These are phyloP conservation scores for Fibroporia radiculosa DNA, from an alignment of 768 basidiomycete genomes.

Conservation along the genomic window DNA sequence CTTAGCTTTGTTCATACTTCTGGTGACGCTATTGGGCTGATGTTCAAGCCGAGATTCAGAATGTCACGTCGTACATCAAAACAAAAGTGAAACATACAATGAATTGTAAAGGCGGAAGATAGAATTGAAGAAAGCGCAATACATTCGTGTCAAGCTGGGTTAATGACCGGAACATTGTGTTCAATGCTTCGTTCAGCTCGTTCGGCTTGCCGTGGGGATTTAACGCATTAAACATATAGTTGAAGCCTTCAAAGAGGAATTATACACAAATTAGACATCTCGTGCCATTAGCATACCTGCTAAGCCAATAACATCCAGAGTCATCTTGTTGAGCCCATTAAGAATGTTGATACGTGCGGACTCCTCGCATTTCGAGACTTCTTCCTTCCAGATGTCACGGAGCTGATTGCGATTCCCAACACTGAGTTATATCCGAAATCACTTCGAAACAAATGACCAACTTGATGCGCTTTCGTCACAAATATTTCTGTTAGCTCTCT, in stretches of 20 bases:
- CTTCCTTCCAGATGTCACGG: conserved; percentile 4
- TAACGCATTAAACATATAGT: conserved; percentile 27
- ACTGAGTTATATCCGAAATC: neutral
- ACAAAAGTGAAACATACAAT: conserved; percentile 6
- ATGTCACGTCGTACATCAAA: too few relatives aligned
- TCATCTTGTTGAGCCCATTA: conserved; percentile 25
- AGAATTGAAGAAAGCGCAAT: conserved; percentile 9
- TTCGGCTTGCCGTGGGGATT: conserved; percentile 19
- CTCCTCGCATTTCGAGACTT: conserved; percentile 22
- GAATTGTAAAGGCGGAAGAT: conserved; percentile 17
- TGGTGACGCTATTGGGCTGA: conserved; percentile 2
- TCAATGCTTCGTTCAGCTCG: conserved; percentile 26
- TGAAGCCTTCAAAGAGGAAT: conserved; percentile 20
- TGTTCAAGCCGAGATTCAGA: neutral
- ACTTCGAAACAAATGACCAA: conserved; percentile 11
- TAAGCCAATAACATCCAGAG: conserved; percentile 4
- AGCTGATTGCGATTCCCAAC: conserved; percentile 2
- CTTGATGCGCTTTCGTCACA: conserved; percentile 45
- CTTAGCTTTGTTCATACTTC: conserved; percentile 9
- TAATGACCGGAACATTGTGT: conserved; percentile 16
- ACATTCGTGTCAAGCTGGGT: neutral
- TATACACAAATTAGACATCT: neutral
- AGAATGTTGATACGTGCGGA: conserved; percentile 23
- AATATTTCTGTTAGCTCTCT: conserved; percentile 51
- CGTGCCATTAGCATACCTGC: neutral